A percentile compares a stretch with the other conserved stretches of the same genome.
Conservation (phyloP, 1,139 yeast genomes). For the Candida dubliniensis region DNA sequence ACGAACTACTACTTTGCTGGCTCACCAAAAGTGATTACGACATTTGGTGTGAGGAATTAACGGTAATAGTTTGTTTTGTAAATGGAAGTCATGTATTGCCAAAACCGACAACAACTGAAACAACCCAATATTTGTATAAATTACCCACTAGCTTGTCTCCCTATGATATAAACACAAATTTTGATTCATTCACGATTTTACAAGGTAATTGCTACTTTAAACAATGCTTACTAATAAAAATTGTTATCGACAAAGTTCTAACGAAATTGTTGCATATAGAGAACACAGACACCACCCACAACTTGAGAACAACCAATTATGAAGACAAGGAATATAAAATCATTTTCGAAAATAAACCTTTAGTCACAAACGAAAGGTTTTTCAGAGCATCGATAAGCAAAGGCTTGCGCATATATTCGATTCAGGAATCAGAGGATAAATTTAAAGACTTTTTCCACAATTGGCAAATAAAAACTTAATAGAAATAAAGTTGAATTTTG, state of each 20-base stretch:
- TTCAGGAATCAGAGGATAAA: background rate
- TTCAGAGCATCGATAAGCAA: conserved; percentile 5
- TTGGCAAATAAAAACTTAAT: background rate
- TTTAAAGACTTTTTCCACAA: conserved; percentile 1
- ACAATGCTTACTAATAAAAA: background rate
- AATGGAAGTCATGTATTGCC: conserved; percentile 18
- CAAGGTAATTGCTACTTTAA: conserved; percentile 1
- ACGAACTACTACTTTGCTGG: conserved; percentile 47
- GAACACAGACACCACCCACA: background rate
- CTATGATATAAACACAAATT: conserved; percentile 12
- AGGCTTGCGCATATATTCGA: conserved; percentile 2
- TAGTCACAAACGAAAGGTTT: conserved; percentile 7
- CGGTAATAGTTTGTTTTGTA: conserved; percentile 32
- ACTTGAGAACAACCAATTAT: background rate
- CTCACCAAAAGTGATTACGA: conserved; percentile 31
- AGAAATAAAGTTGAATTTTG: background rate
- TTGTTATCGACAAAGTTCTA: background rate
- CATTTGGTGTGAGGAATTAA: conserved; percentile 43
- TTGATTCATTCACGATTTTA: background rate
- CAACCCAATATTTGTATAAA: conserved; percentile 7
- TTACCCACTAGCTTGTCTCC: conserved; percentile 19
- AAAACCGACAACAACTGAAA: background rate
- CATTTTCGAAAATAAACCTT: conserved; percentile 3
- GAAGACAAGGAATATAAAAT: background rate
- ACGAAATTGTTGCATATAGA: background rate